A percentile compares a stretch with the other conserved stretches of the same genome.
phyloP scores from a whole-genome alignment of 768 basidiomycete species.

The Collybiopsis luxurians region DNA sequence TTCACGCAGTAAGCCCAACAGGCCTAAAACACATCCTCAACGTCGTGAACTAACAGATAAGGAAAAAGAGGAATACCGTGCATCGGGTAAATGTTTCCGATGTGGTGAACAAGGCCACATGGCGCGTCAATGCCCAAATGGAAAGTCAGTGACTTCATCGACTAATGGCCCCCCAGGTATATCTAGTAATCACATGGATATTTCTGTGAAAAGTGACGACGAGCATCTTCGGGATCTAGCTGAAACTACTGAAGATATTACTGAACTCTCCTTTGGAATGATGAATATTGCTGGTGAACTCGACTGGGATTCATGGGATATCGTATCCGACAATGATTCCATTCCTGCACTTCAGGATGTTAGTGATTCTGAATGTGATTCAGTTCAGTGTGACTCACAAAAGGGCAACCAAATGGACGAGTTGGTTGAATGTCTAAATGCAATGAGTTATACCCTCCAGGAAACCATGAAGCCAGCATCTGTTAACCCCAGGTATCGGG shows the following conservation, averaged over 20 bases:
- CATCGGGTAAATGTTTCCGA: constrained; percentile 8
- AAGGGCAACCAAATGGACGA: too few relatives aligned
- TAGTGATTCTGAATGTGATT: not conserved
- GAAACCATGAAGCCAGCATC: not conserved
- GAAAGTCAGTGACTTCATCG: not conserved
- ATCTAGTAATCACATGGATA: constrained; percentile 1
- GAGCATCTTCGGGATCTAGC: not conserved
- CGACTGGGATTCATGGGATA: not conserved
- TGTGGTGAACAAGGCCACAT: constrained; percentile 8
- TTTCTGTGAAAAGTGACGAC: not conserved
- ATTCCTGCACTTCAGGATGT: not conserved
- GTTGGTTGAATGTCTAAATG: too few relatives aligned
- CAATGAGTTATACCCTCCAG: not conserved
- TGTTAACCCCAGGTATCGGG: not conserved
- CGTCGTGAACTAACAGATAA: constrained; percentile 6
- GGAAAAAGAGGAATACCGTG: constrained; percentile 8
- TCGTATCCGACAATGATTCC: not conserved
- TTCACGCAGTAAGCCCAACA: not conserved
- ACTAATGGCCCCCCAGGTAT: constrained; percentile 5
- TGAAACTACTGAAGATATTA: constrained; percentile 3
- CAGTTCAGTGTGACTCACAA: too few relatives aligned
- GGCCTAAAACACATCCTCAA: not conserved
- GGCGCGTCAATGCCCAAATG: constrained; percentile 5
- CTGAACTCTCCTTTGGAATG: not conserved
- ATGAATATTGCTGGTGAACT: not conserved